Evolutionary conservation across 495 filamentous ascomycete genomes (phyloP).

Genomic region (Podospora pseudoanserina): DNA sequence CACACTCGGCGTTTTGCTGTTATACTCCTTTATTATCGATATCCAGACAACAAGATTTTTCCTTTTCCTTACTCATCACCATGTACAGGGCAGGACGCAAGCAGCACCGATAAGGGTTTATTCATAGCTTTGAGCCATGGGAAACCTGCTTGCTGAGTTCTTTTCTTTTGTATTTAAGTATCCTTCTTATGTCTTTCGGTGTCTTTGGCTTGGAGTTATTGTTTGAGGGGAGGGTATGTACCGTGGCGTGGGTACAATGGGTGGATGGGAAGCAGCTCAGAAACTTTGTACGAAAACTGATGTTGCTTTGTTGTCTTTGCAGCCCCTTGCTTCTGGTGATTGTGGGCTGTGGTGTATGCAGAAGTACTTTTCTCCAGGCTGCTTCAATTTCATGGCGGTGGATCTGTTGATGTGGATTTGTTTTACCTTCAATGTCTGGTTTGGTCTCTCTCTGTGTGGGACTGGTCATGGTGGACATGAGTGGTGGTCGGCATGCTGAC

Average conservation of each 20-base stretch:
- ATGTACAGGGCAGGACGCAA: neutral
- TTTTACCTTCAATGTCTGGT: neutral
- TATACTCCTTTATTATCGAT: neutral
- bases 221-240: neutral
- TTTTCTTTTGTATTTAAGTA: neutral
- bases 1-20: neutral
- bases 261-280: neutral
- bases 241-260: neutral
- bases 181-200: neutral
- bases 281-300: neutral
- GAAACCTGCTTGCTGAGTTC: neutral
- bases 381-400: neutral
- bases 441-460: no score
- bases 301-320: neutral
- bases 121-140: neutral
- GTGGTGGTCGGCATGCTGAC: no score
- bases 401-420: neutral
- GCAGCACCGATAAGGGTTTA: neutral
- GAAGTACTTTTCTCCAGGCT: neutral
- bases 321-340: neutral
- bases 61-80: neutral
- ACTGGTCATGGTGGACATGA: no score
- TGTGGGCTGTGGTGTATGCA: neutral
- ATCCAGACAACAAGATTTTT: neutral
- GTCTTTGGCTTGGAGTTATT: neutral